Evolutionary conservation across 2,329 filamentous ascomycete genomes (phyloP).

Genomic region (Coleophoma crateriformis): DNA sequence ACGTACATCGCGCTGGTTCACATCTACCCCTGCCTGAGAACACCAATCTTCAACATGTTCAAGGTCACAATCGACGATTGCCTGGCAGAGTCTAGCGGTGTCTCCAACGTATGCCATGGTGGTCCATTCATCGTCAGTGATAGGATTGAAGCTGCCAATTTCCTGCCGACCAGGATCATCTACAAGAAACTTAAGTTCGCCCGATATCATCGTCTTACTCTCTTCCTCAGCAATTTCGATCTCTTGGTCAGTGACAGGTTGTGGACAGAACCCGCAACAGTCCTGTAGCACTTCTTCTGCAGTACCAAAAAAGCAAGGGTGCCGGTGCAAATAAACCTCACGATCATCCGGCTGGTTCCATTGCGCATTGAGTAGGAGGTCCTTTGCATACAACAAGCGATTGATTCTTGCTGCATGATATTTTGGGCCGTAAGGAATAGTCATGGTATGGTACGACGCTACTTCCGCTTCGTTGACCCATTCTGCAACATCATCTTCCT

Average conservation of each 20-base stretch:
- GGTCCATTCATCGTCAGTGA: slow-evolving; percentile 81
- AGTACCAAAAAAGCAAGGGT: slow-evolving; percentile 79
- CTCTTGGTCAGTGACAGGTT: slow-evolving; percentile 64
- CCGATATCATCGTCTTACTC: slow-evolving; percentile 69
- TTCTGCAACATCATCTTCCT: slow-evolving; percentile 78
- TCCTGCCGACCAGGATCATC: slow-evolving; percentile 77
- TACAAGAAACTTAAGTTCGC: slow-evolving; percentile 66
- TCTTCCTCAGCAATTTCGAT: slow-evolving; percentile 67
- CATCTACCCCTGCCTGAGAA: slow-evolving; percentile 60
- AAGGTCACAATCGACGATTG: slow-evolving; percentile 69
- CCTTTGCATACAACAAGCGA: slow-evolving; percentile 74
- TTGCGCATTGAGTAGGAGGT: slow-evolving; percentile 77
- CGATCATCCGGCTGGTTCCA: slow-evolving; percentile 77
- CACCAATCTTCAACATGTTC: slow-evolving; percentile 68
- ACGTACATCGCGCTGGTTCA: slow-evolving; percentile 59
- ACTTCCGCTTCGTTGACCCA: slow-evolving; percentile 75
- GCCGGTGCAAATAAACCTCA: slow-evolving; percentile 73
- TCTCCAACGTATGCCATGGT: slow-evolving; percentile 87
- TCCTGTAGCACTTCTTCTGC: slow-evolving; percentile 71
- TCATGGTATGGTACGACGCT: slow-evolving; percentile 75
- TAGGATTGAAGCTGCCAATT: slow-evolving; percentile 70
- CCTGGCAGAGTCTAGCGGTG: slow-evolving; percentile 70
- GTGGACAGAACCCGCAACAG: slow-evolving; percentile 76
- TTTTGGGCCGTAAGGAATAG: slow-evolving; percentile 58
- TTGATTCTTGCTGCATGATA: slow-evolving; percentile 69